A percentile compares a stretch with the other conserved stretches of the same genome.
Evolutionary conservation across 371 early-diverging fungal genomes (phyloP).

Genomic region (Mucor plumbeus): DNA sequence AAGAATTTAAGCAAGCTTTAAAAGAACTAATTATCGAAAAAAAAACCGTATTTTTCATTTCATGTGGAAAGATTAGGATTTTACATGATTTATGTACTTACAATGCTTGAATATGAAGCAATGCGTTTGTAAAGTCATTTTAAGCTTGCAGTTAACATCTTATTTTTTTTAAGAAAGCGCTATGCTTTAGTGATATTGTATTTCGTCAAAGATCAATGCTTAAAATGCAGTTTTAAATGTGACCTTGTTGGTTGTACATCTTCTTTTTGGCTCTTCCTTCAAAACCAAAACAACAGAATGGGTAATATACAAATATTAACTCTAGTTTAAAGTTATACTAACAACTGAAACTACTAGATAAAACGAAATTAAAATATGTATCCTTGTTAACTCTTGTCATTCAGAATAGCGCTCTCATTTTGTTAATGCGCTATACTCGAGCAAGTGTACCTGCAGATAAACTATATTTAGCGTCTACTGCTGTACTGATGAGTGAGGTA

Average conservation of each 20-base stretch:
- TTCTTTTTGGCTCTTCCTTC: background rate
- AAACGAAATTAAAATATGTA: constrained; percentile 50
- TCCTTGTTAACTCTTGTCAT: constrained; percentile 86
- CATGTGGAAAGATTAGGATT: too few species aligned
- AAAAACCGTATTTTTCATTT: too few species aligned
- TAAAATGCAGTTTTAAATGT: background rate
- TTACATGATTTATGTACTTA: too few species aligned
- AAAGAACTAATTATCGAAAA: too few species aligned
- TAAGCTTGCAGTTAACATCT: too few species aligned
- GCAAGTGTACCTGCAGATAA: constrained; percentile 50
- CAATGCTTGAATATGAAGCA: too few species aligned
- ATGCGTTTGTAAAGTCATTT: too few species aligned
- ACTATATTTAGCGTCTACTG: constrained; percentile 82
- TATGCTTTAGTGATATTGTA: too few species aligned
- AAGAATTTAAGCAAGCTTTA: too few species aligned
- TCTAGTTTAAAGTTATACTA: background rate
- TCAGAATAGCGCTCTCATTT: constrained; percentile 86
- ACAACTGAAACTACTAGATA: background rate
- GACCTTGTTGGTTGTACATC: background rate
- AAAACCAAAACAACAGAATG: background rate
- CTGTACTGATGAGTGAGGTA: constrained; percentile 88
- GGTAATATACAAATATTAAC: background rate
- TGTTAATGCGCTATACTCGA: constrained; percentile 85
- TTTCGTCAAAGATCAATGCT: background rate
- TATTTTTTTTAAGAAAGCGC: too few species aligned